Conservation (phyloP, 2,329 filamentous ascomycete genomes). For the Sclerotinia nivalis region DNA sequence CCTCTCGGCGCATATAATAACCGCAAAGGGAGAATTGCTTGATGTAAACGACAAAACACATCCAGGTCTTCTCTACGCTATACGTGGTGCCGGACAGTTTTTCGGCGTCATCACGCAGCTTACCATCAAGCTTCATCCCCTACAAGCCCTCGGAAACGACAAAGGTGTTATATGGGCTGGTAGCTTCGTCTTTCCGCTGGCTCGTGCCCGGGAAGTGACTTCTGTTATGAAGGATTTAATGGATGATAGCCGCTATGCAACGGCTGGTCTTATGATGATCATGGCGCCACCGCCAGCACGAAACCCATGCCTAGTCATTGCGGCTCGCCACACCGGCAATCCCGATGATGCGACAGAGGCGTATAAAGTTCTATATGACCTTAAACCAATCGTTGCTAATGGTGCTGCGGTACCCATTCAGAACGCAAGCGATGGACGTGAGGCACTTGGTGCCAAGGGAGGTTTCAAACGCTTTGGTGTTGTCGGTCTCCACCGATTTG, state of each 20-base stretch:
- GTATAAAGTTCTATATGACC: conserved; percentile 7
- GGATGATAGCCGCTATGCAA: conserved; percentile 9
- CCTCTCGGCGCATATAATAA: conserved; percentile 36
- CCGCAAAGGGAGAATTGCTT: conserved; percentile 36
- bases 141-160: conserved; percentile 25
- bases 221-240: conserved; percentile 31
- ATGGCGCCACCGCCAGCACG: conserved; percentile 21
- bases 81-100: conserved; percentile 40
- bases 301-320: conserved; percentile 20
- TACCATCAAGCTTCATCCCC: conserved; percentile 33
- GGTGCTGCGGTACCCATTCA: conserved; percentile 16
- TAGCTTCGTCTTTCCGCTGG: conserved; percentile 38
- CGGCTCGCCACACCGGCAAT: conserved; percentile 16
- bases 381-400: conserved; percentile 4
- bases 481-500: conserved; percentile 22
- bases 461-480: conserved; percentile 24
- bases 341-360: conserved; percentile 10
- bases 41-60: conserved; percentile 28
- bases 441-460: conserved; percentile 21
- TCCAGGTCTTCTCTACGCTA: conserved; percentile 35
- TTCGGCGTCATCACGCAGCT: conserved; percentile 41
- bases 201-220: conserved; percentile 36
- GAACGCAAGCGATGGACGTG: conserved; percentile 17
- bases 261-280: conserved; percentile 23
- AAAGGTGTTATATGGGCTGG: conserved; percentile 37